Evolutionary conservation across 2,329 filamentous ascomycete genomes (phyloP).

Genomic region (Cladophialophora chaetospira): DNA sequence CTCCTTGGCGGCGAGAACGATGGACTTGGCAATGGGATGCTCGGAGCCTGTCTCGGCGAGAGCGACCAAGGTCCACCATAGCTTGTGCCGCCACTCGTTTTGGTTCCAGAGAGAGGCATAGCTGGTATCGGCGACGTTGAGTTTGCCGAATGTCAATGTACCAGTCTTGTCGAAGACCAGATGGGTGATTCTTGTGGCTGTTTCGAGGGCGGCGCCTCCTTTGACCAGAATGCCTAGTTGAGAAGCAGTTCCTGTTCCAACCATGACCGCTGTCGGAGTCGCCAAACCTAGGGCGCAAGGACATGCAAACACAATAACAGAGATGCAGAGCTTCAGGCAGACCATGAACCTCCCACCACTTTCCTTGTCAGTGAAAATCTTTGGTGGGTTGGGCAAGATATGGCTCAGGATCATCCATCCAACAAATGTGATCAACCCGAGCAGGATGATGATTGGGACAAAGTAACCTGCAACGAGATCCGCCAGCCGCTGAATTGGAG

Average conservation of each 20-base stretch:
- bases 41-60: conserved; percentile 96
- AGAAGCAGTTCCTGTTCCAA: conserved; percentile 94
- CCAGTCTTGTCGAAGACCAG: conserved; percentile 96
- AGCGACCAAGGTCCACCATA: conserved; percentile 96
- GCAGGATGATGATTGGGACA: conserved; percentile 80
- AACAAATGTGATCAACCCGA: conserved; percentile 82
- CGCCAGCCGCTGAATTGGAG: conserved; percentile 90
- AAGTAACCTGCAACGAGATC: conserved; percentile 93
- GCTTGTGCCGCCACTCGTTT: conserved; percentile 66
- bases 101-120: conserved; percentile 70
- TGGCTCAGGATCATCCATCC: conserved; percentile 96
- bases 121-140: conserved; percentile 78
- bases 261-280: conserved; percentile 97
- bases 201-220: conserved; percentile 88
- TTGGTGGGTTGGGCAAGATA: conserved; percentile 76
- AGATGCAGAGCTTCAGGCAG: conserved; percentile 95
- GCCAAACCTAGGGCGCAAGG: conserved; percentile 95
- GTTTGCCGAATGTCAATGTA: conserved; percentile 90
- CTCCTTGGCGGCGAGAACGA: conserved; percentile 72
- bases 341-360: conserved; percentile 95
- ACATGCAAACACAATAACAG: conserved; percentile 96
- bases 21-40: conserved; percentile 91
- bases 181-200: conserved; percentile 83
- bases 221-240: conserved; percentile 98
- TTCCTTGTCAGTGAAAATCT: conserved; percentile 76